Conservation (phyloP, 352 stramenopile genomes). For the Phytophthora nicotianae region DNA sequence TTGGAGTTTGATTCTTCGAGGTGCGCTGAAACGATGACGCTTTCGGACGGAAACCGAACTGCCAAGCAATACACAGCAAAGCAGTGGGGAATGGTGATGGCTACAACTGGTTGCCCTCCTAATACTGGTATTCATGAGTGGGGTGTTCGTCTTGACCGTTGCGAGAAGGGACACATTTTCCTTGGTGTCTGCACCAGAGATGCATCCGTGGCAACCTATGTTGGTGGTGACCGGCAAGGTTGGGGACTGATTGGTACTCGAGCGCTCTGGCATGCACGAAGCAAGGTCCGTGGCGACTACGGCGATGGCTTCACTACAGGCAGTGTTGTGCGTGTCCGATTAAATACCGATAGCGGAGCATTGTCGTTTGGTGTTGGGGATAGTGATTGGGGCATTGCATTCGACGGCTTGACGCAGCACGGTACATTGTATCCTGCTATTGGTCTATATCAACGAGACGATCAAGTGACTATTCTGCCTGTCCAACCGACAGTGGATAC, state of each 20-base stretch:
- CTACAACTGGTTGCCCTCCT: slow-evolving; percentile 79
- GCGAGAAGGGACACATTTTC: slow-evolving; percentile 91
- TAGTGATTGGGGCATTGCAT: slow-evolving; percentile 89
- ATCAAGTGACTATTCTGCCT: slow-evolving; percentile 87
- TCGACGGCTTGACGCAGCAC: slow-evolving; percentile 87
- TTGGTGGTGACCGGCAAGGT: slow-evolving; percentile 88
- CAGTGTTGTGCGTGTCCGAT: slow-evolving; percentile 76
- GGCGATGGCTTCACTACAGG: slow-evolving; percentile 89
- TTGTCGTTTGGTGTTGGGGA: slow-evolving; percentile 89
- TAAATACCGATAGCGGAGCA: slow-evolving; percentile 89
- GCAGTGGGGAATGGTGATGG: slow-evolving; percentile 92
- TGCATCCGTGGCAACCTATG: slow-evolving; percentile 87
- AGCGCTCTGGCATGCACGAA: slow-evolving; percentile 89
- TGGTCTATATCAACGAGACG: slow-evolving; percentile 88
- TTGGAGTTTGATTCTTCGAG: slow-evolving; percentile 87
- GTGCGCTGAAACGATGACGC: slow-evolving; percentile 90
- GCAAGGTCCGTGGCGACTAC: slow-evolving; percentile 90
- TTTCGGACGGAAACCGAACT: slow-evolving; percentile 83
- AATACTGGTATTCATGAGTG: slow-evolving; percentile 90
- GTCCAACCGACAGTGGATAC: slow-evolving; percentile 53
- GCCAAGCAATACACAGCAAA: slow-evolving; percentile 91
- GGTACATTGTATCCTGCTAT: slow-evolving; percentile 89
- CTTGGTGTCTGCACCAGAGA: slow-evolving; percentile 87
- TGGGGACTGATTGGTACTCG: slow-evolving; percentile 90
- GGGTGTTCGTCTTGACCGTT: slow-evolving; percentile 86